Evolutionary conservation across 2,329 filamentous ascomycete genomes (phyloP).

Genomic region (Hyphodiscus sp.): DNA sequence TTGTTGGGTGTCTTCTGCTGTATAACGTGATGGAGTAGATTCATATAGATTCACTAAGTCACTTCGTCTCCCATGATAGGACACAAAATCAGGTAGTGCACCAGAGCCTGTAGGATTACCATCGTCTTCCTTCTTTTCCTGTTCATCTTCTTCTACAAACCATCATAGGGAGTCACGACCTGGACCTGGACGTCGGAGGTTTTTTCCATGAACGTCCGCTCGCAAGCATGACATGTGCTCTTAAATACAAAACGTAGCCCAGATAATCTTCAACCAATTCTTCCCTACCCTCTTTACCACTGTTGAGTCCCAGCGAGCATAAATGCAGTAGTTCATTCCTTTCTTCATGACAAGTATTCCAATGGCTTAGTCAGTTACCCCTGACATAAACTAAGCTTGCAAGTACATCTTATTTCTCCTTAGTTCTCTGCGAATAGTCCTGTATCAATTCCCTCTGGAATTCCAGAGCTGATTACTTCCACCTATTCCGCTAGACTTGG

Average conservation of each 20-base stretch:
- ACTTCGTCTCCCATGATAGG: no score
- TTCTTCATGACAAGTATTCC: slow-evolving; percentile 50
- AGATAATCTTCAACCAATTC: slow-evolving; percentile 63
- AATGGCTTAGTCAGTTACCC: no score
- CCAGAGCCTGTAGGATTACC: slow-evolving; percentile 55
- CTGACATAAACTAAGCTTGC: no score
- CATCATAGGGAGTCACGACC: slow-evolving; percentile 62
- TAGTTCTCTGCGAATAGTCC: no score
- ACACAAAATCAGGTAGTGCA: slow-evolving; percentile 45
- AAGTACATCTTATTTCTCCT: no score
- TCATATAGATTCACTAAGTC: no score
- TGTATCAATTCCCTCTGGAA: no score
- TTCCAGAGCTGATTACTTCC: no score
- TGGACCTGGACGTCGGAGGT: slow-evolving; percentile 69
- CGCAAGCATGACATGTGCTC: slow-evolving; percentile 60
- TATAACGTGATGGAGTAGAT: no score
- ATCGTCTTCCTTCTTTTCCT: slow-evolving; percentile 64
- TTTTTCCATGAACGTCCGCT: slow-evolving; percentile 66
- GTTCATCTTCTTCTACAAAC: slow-evolving; percentile 64
- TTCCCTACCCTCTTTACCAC: slow-evolving; percentile 61
- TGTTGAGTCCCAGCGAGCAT: slow-evolving; percentile 32
- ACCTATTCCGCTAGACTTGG: no score
- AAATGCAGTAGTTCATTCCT: slow-evolving; percentile 31
- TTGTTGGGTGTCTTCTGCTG: background rate
- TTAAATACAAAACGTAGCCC: slow-evolving; percentile 57